phyloP scores from a whole-genome alignment of 1,284 basidiomycete species.

The Meripilus lineatus region DNA sequence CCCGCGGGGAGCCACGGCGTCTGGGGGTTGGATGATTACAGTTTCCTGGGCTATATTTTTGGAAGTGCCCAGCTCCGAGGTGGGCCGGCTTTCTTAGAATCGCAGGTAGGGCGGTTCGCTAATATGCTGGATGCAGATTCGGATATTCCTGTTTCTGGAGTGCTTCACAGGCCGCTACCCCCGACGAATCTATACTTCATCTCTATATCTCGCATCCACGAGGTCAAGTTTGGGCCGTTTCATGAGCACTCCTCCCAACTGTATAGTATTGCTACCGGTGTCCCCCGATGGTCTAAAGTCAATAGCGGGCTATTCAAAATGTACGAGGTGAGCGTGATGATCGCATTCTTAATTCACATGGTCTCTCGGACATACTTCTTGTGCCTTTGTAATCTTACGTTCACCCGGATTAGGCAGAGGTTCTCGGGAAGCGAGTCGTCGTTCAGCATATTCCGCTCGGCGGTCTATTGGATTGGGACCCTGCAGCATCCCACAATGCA shows the following conservation, averaged over 20 bases:
- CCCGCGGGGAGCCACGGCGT: conserved; percentile 98
- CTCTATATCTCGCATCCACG: conserved; percentile 73
- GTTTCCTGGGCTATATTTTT: conserved; percentile 88
- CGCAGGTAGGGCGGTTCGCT: background rate
- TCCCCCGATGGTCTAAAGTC: conserved; percentile 87
- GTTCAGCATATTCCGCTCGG: conserved; percentile 94
- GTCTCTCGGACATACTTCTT: background rate
- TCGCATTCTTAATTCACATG: conserved; percentile 3
- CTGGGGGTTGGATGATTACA: conserved; percentile 96
- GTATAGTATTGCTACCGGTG: conserved; percentile 79
- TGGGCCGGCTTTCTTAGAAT: conserved; percentile 21
- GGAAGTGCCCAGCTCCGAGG: conserved; percentile 89
- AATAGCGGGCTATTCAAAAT: conserved; percentile 91
- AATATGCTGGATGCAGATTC: conserved; percentile 36
- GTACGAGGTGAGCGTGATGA: conserved; percentile 64
- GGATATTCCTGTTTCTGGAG: conserved; percentile 52
- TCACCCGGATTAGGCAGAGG: conserved; percentile 83
- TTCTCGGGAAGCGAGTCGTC: conserved; percentile 93
- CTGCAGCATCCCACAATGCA: conserved; percentile 3
- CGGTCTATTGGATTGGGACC: conserved; percentile 67
- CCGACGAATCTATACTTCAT: conserved; percentile 76
- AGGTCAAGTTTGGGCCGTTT: conserved; percentile 85
- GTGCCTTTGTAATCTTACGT: background rate
- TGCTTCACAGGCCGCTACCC: conserved; percentile 49
- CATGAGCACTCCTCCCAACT: conserved; percentile 92